Conservation (phyloP, 441 rosid genomes). For the Theobroma grandiflorum region DNA sequence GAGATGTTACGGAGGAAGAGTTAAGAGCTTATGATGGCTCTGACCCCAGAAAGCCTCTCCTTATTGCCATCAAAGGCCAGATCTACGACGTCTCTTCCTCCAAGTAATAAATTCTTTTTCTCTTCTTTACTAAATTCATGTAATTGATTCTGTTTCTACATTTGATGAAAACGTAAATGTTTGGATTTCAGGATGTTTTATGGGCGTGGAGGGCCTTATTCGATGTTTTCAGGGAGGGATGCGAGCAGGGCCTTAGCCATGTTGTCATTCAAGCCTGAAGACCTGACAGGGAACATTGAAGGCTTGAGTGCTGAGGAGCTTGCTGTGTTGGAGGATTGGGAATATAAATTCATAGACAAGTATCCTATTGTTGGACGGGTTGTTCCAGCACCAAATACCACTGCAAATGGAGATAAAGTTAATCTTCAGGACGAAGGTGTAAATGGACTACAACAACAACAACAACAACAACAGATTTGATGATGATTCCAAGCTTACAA, state of each 20-base stretch:
- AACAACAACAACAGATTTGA: neutral
- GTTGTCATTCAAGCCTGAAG: conserved; percentile 59
- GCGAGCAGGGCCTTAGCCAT: conserved; percentile 63
- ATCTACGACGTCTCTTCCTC: conserved; percentile 50
- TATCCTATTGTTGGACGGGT: conserved; percentile 37
- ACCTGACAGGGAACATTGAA: conserved; percentile 53
- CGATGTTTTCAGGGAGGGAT: conserved; percentile 64
- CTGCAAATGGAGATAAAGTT: neutral
- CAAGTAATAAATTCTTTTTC: conserved; percentile 18
- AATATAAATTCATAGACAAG: conserved; percentile 48
- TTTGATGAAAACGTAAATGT: neutral
- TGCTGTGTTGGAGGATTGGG: conserved; percentile 56
- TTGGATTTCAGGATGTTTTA: conserved; percentile 60
- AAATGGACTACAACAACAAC: neutral
- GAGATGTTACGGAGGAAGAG: conserved; percentile 45
- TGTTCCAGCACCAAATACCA: neutral
- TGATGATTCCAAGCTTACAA: neutral
- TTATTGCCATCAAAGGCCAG: conserved; percentile 53
- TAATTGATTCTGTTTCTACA: neutral
- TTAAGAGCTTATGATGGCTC: conserved; percentile 49
- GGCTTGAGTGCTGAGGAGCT: conserved; percentile 59
- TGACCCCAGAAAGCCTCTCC: conserved; percentile 51
- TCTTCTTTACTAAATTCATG: no score
- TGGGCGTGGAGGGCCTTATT: conserved; percentile 71
- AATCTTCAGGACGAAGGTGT: neutral